phyloP scores from a whole-genome alignment of 495 filamentous ascomycete genomes.

The Aspergillus carlsbadensis region DNA sequence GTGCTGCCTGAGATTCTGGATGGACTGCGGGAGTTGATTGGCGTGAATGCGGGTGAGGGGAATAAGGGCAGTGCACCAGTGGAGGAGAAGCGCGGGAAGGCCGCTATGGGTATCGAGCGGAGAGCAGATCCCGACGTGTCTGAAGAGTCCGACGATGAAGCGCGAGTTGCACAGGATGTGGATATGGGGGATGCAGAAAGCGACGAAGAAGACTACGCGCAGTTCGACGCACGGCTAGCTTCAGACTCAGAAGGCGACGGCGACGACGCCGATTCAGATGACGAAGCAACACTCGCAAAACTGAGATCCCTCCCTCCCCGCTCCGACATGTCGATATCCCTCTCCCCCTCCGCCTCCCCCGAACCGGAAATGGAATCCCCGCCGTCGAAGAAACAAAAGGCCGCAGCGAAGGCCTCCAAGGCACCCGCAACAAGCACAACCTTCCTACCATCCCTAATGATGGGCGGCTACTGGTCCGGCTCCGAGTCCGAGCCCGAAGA shows the following conservation, averaged over 20 bases:
- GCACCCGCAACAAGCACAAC: constrained; percentile 57
- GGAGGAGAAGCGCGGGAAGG: constrained; percentile 19
- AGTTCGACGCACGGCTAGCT: constrained; percentile 56
- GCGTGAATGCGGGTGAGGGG: constrained; percentile 46
- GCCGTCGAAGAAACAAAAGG: constrained; percentile 45
- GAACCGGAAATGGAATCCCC: constrained; percentile 26
- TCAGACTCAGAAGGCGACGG: constrained; percentile 50
- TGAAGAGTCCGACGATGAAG: constrained; percentile 7
- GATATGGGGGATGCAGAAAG: constrained; percentile 40
- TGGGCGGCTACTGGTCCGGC: constrained; percentile 90
- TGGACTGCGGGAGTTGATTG: constrained; percentile 60
- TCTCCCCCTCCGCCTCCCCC: constrained; percentile 25
- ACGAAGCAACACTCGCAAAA: constrained; percentile 19
- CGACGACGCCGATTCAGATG: constrained; percentile 30
- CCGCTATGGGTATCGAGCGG: too few species aligned
- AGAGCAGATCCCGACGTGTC: constrained; percentile 5
- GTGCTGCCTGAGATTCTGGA: constrained; percentile 60
- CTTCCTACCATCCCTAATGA: constrained; percentile 81
- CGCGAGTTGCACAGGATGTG: constrained; percentile 11
- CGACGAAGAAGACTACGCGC: constrained; percentile 41
- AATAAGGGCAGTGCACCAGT: too few species aligned
- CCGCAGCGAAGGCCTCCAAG: constrained; percentile 26
- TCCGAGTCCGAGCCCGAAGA: constrained; percentile 65
- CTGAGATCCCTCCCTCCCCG: constrained; percentile 15
- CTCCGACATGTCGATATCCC: constrained; percentile 40